Evolutionary conservation across 225 moss, liverwort and hornwort species (phyloP).

Genomic region (Ulota crispa): DNA sequence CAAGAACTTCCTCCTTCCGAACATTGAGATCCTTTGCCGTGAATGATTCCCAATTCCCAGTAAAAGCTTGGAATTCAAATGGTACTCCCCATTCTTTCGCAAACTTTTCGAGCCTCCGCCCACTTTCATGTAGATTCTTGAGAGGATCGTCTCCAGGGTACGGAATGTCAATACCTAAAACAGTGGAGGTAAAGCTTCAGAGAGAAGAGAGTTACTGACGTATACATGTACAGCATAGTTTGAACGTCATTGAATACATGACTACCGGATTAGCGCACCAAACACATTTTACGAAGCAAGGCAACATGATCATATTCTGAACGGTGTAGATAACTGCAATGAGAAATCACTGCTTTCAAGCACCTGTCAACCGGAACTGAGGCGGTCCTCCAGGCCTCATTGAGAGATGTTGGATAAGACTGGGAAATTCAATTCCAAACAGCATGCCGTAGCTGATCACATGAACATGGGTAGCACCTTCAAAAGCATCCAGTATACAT

Average conservation of each 20-base stretch:
- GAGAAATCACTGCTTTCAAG: conserved; percentile 1
- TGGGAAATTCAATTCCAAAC: conserved; percentile 72
- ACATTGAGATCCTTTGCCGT: conserved; percentile 52
- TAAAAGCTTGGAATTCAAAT: conserved; percentile 75
- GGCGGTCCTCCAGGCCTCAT: conserved; percentile 59
- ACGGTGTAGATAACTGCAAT: neutral
- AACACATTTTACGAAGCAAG: neutral
- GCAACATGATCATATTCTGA: neutral
- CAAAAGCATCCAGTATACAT: conserved; percentile 37
- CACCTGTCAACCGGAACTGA: conserved; percentile 65
- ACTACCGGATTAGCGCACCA: neutral
- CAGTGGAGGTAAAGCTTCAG: conserved; percentile 14
- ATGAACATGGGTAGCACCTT: conserved; percentile 57
- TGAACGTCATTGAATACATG: neutral
- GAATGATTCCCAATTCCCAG: conserved; percentile 79
- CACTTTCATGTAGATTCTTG: conserved; percentile 49
- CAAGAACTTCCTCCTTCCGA: conserved; percentile 62
- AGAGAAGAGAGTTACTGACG: neutral
- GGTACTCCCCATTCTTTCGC: conserved; percentile 51
- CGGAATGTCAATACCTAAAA: conserved; percentile 59
- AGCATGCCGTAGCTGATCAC: conserved; percentile 68
- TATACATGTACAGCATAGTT: neutral
- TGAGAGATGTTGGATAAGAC: conserved; percentile 52
- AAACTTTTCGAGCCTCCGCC: conserved; percentile 49
- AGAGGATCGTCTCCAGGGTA: conserved; percentile 65